Evolutionary conservation across 495 filamentous ascomycete species (phyloP).

Genomic region (Penicillium pancosmium): DNA sequence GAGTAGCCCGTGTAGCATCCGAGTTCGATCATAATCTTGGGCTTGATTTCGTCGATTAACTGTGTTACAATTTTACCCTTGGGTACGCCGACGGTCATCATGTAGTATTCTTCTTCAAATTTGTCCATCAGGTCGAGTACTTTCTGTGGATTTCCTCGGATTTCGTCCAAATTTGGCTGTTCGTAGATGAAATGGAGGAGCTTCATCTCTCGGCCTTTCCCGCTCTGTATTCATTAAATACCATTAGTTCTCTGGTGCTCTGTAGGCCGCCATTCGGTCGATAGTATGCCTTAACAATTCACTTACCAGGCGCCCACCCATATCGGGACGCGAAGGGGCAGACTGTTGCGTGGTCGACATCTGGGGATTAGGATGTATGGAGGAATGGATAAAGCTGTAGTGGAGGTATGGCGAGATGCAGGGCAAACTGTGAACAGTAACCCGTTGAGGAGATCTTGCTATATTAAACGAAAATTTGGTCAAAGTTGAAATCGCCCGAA

Average conservation of each 20-base stretch:
- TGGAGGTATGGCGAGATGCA: not conserved
- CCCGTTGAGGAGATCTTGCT: not conserved
- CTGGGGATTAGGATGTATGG: not conserved
- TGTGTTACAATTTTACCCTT: conserved; percentile 71
- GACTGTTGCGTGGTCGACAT: not conserved
- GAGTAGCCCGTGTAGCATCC: conserved; percentile 85
- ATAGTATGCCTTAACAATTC: not conserved
- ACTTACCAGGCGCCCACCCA: not conserved
- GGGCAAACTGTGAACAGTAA: not conserved
- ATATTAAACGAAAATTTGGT: not conserved
- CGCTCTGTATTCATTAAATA: not conserved
- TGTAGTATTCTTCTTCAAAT: conserved; percentile 62
- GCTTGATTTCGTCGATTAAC: conserved; percentile 65
- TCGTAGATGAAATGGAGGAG: conserved; percentile 8
- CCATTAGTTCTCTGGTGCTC: not conserved
- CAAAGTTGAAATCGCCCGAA: not conserved
- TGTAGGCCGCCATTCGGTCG: no score
- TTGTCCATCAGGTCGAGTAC: conserved; percentile 74
- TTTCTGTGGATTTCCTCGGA: conserved; percentile 63
- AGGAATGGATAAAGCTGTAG: not conserved
- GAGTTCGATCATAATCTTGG: conserved; percentile 72
- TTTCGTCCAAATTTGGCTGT: conserved; percentile 46
- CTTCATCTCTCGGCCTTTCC: not conserved
- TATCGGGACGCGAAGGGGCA: not conserved
- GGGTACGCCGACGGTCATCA: conserved; percentile 78